These are phyloP conservation scores for Fonsecaea multimorphosa DNA, from an alignment of 2,329 filamentous ascomycete genomes.

Conservation along the genomic window DNA sequence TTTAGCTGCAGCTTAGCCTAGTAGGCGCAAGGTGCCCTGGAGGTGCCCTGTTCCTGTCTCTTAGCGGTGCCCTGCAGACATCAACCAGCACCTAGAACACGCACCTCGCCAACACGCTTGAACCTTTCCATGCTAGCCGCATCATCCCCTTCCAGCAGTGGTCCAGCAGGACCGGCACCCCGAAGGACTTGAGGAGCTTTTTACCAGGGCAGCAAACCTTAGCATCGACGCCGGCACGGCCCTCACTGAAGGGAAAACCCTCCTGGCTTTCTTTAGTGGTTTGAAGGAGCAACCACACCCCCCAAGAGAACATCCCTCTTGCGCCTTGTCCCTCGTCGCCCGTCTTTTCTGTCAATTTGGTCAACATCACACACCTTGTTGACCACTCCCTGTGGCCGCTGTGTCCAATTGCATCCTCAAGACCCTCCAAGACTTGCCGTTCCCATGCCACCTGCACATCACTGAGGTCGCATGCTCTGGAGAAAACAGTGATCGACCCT, in stretches of 20 bases:
- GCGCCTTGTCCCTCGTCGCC: constrained; percentile 24
- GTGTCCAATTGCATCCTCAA: constrained; percentile 28
- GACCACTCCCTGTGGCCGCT: constrained; percentile 14
- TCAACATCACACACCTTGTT: constrained; percentile 28
- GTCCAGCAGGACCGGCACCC: too few species aligned
- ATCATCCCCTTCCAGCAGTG: constrained; percentile 1
- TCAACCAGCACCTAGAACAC: constrained; percentile 19
- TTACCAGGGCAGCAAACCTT: constrained; percentile 20
- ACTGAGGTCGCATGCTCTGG: constrained; percentile 27
- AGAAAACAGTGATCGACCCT: constrained; percentile 24
- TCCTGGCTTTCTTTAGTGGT: constrained; percentile 2
- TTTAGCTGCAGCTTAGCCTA: constrained; percentile 14
- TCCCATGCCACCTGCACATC: constrained; percentile 24
- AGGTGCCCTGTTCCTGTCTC: constrained; percentile 8
- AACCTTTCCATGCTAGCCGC: constrained; percentile 21
- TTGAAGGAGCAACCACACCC: constrained; percentile 6
- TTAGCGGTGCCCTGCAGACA: constrained; percentile 27
- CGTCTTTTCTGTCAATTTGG: constrained; percentile 26
- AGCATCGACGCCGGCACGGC: constrained; percentile 32
- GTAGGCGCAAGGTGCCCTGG: constrained; percentile 11
- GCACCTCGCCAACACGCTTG: constrained; percentile 22
- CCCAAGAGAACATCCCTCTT: constrained; percentile 16
- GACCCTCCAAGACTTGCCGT: constrained; percentile 23
- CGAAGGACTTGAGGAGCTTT: constrained; percentile 14
- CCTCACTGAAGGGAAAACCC: constrained; percentile 19